These are phyloP conservation scores for Maudiozyma bulderi DNA, from an alignment of 805 yeast genomes.

Conservation along the genomic window DNA sequence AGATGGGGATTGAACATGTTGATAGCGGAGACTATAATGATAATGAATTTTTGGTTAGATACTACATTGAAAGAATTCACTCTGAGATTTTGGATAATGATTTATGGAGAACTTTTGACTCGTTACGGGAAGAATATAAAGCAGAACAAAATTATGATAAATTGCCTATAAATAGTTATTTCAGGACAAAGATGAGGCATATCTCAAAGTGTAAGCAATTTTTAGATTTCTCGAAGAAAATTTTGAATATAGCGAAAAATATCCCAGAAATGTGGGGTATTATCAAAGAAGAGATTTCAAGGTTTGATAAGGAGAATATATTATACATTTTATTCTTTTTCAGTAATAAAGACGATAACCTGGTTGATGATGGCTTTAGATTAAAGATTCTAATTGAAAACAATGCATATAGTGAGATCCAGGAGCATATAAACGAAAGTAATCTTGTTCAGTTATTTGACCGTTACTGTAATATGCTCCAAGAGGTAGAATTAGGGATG, in stretches of 20 bases:
- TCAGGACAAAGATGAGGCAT: constrained; percentile 14
- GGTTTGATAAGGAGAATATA: constrained; percentile 16
- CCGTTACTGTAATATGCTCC: constrained; percentile 10
- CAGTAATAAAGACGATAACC: constrained; percentile 4
- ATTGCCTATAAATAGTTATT: constrained; percentile 11
- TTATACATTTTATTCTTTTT: constrained; percentile 4
- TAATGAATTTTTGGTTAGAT: constrained; percentile 17
- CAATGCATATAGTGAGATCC: constrained; percentile 22
- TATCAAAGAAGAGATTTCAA: constrained; percentile 5
- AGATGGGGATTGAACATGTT: constrained; percentile 10
- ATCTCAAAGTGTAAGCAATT: constrained; percentile 6
- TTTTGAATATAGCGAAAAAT: background rate
- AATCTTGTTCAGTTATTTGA: constrained; percentile 13
- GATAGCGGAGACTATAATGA: constrained; percentile 8
- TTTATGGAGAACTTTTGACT: constrained; percentile 13
- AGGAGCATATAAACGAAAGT: constrained; percentile 6
- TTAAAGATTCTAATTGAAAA: constrained; percentile 12
- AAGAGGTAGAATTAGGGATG: constrained; percentile 6
- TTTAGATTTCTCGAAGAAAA: constrained; percentile 6
- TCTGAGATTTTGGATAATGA: constrained; percentile 9
- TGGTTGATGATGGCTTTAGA: constrained; percentile 6
- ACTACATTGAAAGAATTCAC: constrained; percentile 18
- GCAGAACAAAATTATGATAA: constrained; percentile 19
- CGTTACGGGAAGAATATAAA: constrained; percentile 13
- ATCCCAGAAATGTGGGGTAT: background rate